Evolutionary conservation across 1,284 basidiomycete species (phyloP), one percentile per base, ranked within the genome.

Genomic region (Volvariella volvacea): DNA sequence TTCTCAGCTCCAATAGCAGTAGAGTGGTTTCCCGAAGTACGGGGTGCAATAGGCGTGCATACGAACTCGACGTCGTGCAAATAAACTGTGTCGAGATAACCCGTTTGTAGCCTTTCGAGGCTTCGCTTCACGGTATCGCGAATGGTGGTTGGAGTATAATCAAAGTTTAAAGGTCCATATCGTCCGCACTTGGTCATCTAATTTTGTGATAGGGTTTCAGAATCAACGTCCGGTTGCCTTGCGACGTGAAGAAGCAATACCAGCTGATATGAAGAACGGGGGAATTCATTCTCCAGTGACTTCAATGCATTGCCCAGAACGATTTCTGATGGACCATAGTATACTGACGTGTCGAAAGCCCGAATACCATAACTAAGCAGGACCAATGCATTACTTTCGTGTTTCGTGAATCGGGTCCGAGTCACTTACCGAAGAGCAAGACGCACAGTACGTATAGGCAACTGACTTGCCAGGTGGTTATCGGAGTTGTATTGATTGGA

Each of bases 111-210:
- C 17, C 92, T 76, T 46, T 70, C 66, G 31, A 95, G 67, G 56
- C 85, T 90, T 48, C 81, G 78, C 48, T 75, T 66, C 4, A 98
- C 76, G 52, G 83, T 87, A 16, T 70, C 64, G 8, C 83, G 76
- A 44, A 97, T 80, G 22, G 76, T 79, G 10, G 65, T 60, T 0
- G 90, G 84, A 6, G 78, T 74, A 64, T 95, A 94, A 60, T 95
- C 87, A 57, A 97, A 96, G 44, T 78, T 72, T 8, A 67, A 65
- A 1, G 67, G 58, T 3, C 91, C 92, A 61, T 88, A 94, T 40
- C 94, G 80, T 19, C 93, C 95, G 49, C 86, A 89, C 66, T 99
- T 99, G n/a, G 93, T 94, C 66, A 92, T 83, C 86, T 89, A 45
- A 1, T n/a, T 25, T 20, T 39, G 21, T 15, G 39, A 10, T 25